Evolutionary conservation across 2,329 filamentous ascomycete species (phyloP).

Genomic region (Ophiocordyceps camponoti-rufipedis): DNA sequence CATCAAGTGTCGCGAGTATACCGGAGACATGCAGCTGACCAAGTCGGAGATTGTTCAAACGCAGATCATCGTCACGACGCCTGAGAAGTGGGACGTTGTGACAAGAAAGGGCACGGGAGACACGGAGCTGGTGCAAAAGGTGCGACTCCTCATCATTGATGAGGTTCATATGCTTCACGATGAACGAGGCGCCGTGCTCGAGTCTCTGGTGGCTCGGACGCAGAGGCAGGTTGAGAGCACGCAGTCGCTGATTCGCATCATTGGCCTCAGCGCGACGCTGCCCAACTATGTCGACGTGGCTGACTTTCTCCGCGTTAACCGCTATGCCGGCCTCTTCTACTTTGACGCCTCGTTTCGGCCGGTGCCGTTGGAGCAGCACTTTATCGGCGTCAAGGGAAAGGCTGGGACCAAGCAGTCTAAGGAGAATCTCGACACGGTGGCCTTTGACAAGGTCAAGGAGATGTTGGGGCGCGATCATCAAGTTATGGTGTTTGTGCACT

Average conservation of each 20-base stretch:
- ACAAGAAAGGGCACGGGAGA: conserved; percentile 94
- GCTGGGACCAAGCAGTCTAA: conserved; percentile 61
- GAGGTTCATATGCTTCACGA: conserved; percentile 99
- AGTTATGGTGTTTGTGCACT: conserved; percentile 98
- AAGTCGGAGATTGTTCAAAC: conserved; percentile 92
- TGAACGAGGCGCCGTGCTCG: conserved; percentile 85
- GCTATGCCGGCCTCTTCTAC: conserved; percentile 83
- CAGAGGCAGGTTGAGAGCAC: conserved; percentile 96
- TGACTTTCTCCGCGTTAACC: conserved; percentile 92
- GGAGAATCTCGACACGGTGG: conserved; percentile 73
- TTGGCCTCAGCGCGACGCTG: conserved; percentile 86
- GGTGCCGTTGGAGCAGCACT: conserved; percentile 92
- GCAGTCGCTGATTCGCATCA: conserved; percentile 87
- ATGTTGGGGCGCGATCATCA: conserved; percentile 91
- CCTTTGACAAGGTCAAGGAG: conserved; percentile 86
- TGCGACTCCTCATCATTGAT: conserved; percentile 88
- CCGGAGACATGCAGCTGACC: conserved; percentile 96
- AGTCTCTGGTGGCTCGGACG: conserved; percentile 87
- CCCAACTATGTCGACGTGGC: conserved; percentile 95
- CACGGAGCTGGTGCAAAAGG: conserved; percentile 93
- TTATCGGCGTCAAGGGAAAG: conserved; percentile 90
- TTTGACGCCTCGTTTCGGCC: conserved; percentile 93
- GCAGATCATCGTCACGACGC: conserved; percentile 95
- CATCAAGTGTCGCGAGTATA: conserved; percentile 80
- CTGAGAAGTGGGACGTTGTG: conserved; percentile 98